Evolutionary conservation across 768 basidiomycete genomes (phyloP).

Genomic region (Tephrocybe sp.): DNA sequence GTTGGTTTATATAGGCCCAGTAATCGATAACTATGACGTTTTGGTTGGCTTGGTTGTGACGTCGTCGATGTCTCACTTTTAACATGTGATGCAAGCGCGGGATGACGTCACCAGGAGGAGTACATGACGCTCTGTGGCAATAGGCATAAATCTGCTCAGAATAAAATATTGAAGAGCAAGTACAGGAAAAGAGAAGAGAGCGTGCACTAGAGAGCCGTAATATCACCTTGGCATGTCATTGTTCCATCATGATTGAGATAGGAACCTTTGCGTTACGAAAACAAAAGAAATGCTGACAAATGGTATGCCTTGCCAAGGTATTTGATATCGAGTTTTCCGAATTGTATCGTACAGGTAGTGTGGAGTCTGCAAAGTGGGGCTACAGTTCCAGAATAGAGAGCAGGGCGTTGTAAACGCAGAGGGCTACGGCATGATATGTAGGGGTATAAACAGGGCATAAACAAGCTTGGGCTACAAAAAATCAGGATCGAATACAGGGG

Average conservation of each 20-base stretch:
- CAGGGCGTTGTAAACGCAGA: neutral
- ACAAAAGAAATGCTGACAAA: neutral
- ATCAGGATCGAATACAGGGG: neutral
- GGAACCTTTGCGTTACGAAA: neutral
- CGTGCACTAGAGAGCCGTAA: no score
- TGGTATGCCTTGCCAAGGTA: no score
- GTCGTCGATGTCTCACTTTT: neutral
- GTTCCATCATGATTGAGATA: neutral
- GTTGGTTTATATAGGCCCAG: neutral
- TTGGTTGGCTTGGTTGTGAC: neutral
- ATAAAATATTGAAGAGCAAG: no score
- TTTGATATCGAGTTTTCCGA: neutral
- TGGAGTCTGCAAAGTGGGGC: neutral
- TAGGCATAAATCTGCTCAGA: no score
- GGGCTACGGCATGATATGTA: neutral
- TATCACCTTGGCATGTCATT: neutral
- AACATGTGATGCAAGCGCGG: neutral
- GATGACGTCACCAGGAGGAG: neutral
- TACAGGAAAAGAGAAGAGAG: no score
- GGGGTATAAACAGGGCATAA: neutral
- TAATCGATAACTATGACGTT: neutral
- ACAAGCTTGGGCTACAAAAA: conserved; percentile 11
- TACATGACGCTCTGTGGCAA: no score
- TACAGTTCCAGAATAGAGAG: neutral
- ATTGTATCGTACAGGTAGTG: neutral